Percentiles rank a stretch among this genome's conserved stretches.
These are phyloP conservation scores for Scenedesmus sp. DNA, from an alignment of 163 green algal genomes.

Conservation along the genomic window DNA sequence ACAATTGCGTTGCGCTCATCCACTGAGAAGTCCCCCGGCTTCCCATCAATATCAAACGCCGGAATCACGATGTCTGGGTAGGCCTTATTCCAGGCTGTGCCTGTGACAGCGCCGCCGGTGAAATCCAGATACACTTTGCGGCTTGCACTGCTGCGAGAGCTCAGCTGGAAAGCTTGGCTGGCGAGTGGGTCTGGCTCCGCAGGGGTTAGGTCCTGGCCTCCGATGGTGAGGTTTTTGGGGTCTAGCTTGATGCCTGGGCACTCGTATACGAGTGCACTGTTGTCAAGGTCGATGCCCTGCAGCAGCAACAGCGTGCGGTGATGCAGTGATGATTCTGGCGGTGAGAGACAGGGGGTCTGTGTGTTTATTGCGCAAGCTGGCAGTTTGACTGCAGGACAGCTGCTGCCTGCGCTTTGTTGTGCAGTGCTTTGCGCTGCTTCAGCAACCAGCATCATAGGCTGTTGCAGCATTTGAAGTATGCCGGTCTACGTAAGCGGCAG, in stretches of 20 bases:
- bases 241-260: not conserved
- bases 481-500: too few relatives aligned
- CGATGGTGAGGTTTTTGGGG: not conserved
- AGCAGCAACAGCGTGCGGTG: not conserved
- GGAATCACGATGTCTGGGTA: not conserved
- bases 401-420: too few relatives aligned
- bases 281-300: slow-evolving; percentile 7
- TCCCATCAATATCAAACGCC: slow-evolving; percentile 18
- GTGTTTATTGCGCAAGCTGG: not conserved
- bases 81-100: slow-evolving; percentile 24
- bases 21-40: not conserved
- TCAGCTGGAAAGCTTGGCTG: slow-evolving; percentile 30
- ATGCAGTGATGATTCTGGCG: not conserved
- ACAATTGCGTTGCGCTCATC: not conserved
- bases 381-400: too few relatives aligned
- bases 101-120: not conserved
- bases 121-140: slow-evolving; percentile 36
- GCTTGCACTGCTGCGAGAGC: not conserved
- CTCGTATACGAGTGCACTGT: slow-evolving; percentile 6
- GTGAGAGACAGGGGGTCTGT: not conserved
- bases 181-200: not conserved
- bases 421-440: too few relatives aligned
- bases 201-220: not conserved
- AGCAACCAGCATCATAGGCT: too few relatives aligned
- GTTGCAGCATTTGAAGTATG: too few relatives aligned